Evolutionary conservation across 2,329 filamentous ascomycete genomes (phyloP).

Genomic region (Phialemoniopsis sp.): DNA sequence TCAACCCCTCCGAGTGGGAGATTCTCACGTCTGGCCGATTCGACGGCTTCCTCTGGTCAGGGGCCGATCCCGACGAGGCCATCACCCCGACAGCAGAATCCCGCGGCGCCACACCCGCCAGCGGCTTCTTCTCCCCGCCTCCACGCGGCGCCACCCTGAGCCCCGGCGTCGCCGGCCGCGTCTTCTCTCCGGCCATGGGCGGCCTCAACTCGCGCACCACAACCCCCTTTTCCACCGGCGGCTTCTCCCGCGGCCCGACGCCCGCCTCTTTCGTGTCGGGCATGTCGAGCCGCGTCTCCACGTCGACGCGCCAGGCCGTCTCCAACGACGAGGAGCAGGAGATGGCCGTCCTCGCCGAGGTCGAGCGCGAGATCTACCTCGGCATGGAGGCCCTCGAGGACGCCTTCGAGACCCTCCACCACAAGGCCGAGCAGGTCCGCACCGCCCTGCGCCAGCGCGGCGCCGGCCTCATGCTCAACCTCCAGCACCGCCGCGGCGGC

Average conservation of each 20-base stretch:
- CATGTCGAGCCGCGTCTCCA: constrained; percentile 40
- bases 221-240: constrained; percentile 39
- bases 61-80: constrained; percentile 60
- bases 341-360: constrained; percentile 82
- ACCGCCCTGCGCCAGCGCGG: constrained; percentile 75
- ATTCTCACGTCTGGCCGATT: constrained; percentile 91
- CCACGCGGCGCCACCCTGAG: constrained; percentile 30
- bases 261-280: constrained; percentile 54
- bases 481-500: constrained; percentile 48
- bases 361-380: constrained; percentile 87
- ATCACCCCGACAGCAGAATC: constrained; percentile 18
- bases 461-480: constrained; percentile 66
- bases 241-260: constrained; percentile 28
- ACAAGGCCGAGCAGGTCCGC: constrained; percentile 76
- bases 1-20: constrained; percentile 93
- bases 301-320: constrained; percentile 53
- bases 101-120: constrained; percentile 51
- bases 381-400: constrained; percentile 95
- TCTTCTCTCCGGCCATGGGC: constrained; percentile 36
- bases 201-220: constrained; percentile 36
- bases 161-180: constrained; percentile 37
- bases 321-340: constrained; percentile 93
- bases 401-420: constrained; percentile 87
- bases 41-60: constrained; percentile 92
- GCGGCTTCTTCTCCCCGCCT: constrained; percentile 36